Base-by-base conservation (phyloP, 2,329 filamentous ascomycete species). In the Claviceps humidiphila region DNA sequence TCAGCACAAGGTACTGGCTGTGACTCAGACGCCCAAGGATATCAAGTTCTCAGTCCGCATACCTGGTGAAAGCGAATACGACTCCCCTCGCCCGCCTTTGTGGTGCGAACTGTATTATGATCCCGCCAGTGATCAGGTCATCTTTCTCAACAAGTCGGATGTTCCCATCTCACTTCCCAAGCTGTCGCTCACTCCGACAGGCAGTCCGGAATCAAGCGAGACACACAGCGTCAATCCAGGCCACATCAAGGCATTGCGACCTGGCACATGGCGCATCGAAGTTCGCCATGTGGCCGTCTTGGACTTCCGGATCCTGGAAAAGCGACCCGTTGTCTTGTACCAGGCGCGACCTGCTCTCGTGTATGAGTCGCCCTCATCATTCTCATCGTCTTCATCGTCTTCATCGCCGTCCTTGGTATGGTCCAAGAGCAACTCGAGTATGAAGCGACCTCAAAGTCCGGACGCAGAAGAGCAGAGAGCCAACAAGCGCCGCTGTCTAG, bases 61-160 rank as follows among this genome's bases (percentile, higher is more conserved):
- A 53, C 78, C 77, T 4, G 70, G 71, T 16, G 72, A 74, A 52
- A 67, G 65, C 49, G 64, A 67, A 42, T 68, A 73, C 53, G 68
- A 70, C 45, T 66, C 63, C 8, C 63, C 67, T 7, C 66, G 73
- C 16, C 75, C 75, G 16, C 71, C 74, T 4, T 58, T 81, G n/a
- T 79, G 74, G 74, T 80, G 76, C 61, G 76, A 80, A 61, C 66
- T 81, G 39, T 81, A 80, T 58, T 81, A 80, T 57, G 75, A 81
- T 61, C 77, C 78, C 16, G 68, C 72, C 56, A 79, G 77, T 64
- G 77, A 81, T 61, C 74, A 75, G 61, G 71, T 78, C 58, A 77
- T 81, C 54, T 71, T 81, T 26, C 62, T 73, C 50, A 81, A 80
- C 62, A 71, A 69, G 53, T 79, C 77, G 16, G 74, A 80, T 40